A percentile compares a stretch with the other conserved stretches of the same genome.
Evolutionary conservation across 1,284 basidiomycete genomes (phyloP).

Genomic region (Pterula multifida): DNA sequence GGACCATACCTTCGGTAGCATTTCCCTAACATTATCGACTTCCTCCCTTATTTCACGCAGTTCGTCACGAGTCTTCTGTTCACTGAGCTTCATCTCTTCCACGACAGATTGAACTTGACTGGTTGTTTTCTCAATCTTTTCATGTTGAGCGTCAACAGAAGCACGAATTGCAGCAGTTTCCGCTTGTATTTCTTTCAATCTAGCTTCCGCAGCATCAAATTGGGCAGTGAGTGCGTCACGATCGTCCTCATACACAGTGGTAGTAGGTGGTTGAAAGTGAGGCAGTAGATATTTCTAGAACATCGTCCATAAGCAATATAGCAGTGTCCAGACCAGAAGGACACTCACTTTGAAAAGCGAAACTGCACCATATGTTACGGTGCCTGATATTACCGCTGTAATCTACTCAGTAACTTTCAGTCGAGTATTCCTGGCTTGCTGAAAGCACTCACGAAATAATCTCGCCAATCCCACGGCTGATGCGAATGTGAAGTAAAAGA

Average conservation of each 20-base stretch:
- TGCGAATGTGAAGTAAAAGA: slow-evolving; percentile 23
- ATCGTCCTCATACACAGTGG: slow-evolving; percentile 85
- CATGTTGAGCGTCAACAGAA: slow-evolving; percentile 76
- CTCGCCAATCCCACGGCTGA: slow-evolving; percentile 77
- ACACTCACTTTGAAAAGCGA: slow-evolving; percentile 70
- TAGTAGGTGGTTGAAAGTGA: slow-evolving; percentile 82
- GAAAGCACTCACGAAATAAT: slow-evolving; percentile 71
- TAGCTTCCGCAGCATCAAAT: slow-evolving; percentile 84
- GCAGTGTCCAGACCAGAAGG: background rate
- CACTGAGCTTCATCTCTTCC: slow-evolving; percentile 65
- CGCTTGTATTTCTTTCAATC: slow-evolving; percentile 74
- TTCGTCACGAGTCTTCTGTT: slow-evolving; percentile 75
- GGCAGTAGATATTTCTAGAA: slow-evolving; percentile 84
- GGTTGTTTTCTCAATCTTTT: slow-evolving; percentile 67
- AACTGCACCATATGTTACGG: slow-evolving; percentile 80
- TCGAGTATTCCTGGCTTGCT: slow-evolving; percentile 14
- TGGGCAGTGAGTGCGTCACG: slow-evolving; percentile 78
- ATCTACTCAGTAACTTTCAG: slow-evolving; percentile 43
- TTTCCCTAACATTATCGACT: slow-evolving; percentile 80
- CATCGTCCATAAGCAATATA: slow-evolving; percentile 2
- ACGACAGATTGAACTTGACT: slow-evolving; percentile 75
- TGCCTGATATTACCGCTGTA: slow-evolving; percentile 86
- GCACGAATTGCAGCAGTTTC: slow-evolving; percentile 64
- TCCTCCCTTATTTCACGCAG: slow-evolving; percentile 90
- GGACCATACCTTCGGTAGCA: slow-evolving; percentile 72